Evolutionary conservation across 2,329 filamentous ascomycete genomes (phyloP).

Genomic region (Pyrenophora graminea): DNA sequence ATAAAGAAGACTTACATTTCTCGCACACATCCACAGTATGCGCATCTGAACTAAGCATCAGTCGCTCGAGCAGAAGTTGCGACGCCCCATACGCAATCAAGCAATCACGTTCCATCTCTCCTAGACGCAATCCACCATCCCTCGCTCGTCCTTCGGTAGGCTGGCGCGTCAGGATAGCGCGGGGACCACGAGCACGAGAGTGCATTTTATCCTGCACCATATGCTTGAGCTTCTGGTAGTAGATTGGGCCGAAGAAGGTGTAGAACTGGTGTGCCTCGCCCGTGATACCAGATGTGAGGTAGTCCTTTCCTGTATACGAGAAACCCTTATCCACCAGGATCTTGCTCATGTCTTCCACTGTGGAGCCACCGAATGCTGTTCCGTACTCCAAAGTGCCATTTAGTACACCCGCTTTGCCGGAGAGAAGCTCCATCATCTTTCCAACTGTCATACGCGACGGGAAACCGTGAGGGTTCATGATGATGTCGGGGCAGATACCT

Average conservation of each 20-base stretch:
- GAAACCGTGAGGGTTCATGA: conserved; percentile 99
- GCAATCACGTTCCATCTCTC: conserved; percentile 99
- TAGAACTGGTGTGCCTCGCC: conserved; percentile 93
- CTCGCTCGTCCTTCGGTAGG: conserved; percentile 94
- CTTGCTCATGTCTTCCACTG: conserved; percentile 84
- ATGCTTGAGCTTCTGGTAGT: conserved; percentile 99
- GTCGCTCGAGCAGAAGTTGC: conserved; percentile 85
- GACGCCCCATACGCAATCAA: conserved; percentile 95
- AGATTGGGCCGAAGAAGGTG: conserved; percentile 98
- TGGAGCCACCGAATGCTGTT: conserved; percentile 81
- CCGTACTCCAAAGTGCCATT: conserved; percentile 87
- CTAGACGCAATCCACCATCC: conserved; percentile 87
- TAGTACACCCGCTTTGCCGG: conserved; percentile 89
- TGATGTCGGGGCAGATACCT: conserved; percentile 94
- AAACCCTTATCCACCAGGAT: conserved; percentile 87
- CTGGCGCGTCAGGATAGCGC: conserved; percentile 90
- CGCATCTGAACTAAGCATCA: conserved; percentile 93
- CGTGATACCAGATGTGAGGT: conserved; percentile 91
- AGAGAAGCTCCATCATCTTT: conserved; percentile 93
- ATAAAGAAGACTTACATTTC: conserved; percentile 59
- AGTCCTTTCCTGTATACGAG: conserved; percentile 96
- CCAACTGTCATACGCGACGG: conserved; percentile 99
- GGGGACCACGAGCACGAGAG: conserved; percentile 84
- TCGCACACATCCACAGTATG: conserved; percentile 94
- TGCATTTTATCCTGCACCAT: conserved; percentile 99